phyloP scores from a whole-genome alignment of 768 basidiomycete genomes.

The Heimioporus sp. region DNA sequence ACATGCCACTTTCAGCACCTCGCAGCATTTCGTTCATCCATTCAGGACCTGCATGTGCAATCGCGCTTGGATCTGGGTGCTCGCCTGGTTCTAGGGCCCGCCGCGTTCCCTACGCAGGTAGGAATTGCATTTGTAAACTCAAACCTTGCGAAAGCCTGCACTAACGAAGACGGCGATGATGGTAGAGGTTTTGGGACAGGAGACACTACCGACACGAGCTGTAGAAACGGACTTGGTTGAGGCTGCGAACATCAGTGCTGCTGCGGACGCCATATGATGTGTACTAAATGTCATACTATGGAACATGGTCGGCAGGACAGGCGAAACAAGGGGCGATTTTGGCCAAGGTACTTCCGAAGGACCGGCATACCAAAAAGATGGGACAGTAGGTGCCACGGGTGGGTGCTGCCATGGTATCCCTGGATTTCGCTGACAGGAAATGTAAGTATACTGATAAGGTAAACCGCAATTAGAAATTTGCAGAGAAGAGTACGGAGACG shows the following conservation, averaged over 20 bases:
- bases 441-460: too few relatives aligned
- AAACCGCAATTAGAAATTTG: too few relatives aligned
- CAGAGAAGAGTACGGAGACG: too few relatives aligned
- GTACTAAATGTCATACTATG: slow-evolving; percentile 34
- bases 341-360: slow-evolving; percentile 9
- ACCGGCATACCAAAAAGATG: slow-evolving; percentile 7
- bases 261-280: slow-evolving; percentile 15
- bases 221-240: slow-evolving; percentile 30
- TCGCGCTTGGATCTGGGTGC: slow-evolving; percentile 49
- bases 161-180: slow-evolving; percentile 22
- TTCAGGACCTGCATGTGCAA: slow-evolving; percentile 65
- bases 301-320: slow-evolving; percentile 8
- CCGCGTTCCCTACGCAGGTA: slow-evolving; percentile 56
- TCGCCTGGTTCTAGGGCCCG: slow-evolving; percentile 39
- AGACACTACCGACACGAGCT: slow-evolving; percentile 15
- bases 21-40: slow-evolving; percentile 80
- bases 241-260: slow-evolving; percentile 18
- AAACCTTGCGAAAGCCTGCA: slow-evolving; percentile 18
- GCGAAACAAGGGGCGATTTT: slow-evolving; percentile 17
- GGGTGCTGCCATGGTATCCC: slow-evolving; percentile 11
- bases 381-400: slow-evolving; percentile 3
- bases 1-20: slow-evolving; percentile 44
- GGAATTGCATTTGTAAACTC: slow-evolving; percentile 37
- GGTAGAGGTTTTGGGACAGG: slow-evolving; percentile 14
- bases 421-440: slow-evolving; percentile 19